phyloP scores from a whole-genome alignment of 768 basidiomycete genomes.

The Calocera viscosa region DNA sequence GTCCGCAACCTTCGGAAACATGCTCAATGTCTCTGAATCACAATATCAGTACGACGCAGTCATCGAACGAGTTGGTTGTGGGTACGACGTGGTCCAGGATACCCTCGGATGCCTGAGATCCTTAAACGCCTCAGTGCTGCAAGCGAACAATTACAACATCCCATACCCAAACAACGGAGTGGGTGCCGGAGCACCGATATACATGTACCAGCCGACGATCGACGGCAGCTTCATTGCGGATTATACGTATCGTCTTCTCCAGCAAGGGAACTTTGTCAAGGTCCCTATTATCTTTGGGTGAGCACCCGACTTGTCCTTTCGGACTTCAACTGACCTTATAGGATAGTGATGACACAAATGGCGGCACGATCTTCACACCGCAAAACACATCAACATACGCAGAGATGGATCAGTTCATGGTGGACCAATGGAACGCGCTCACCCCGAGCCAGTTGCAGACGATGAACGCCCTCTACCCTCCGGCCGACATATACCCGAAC shows the following conservation, averaged over 20 bases:
- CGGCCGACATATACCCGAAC: neutral
- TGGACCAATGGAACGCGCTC: neutral
- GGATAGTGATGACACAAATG: neutral
- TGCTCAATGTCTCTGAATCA: neutral
- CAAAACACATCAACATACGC: neutral
- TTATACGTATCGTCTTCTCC: neutral
- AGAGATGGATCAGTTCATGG: conserved; percentile 5
- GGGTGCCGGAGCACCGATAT: neutral
- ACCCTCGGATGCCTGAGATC: neutral
- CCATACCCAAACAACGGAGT: neutral
- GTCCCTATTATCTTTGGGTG: neutral
- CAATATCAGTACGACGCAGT: conserved; percentile 1
- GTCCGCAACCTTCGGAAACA: neutral
- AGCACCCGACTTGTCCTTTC: neutral
- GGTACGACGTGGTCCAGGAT: neutral
- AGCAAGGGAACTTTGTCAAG: neutral
- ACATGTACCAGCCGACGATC: conserved; percentile 4
- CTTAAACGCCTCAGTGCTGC: neutral
- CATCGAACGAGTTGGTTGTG: neutral
- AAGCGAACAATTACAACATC: neutral
- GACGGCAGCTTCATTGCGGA: neutral
- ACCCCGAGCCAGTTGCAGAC: neutral
- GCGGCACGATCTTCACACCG: neutral
- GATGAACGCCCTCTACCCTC: neutral
- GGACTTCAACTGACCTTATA: neutral